Percentiles rank a stretch among this genome's conserved stretches.
phyloP scores from a whole-genome alignment of 805 yeast species.

The Blastobotrys attinorum region DNA sequence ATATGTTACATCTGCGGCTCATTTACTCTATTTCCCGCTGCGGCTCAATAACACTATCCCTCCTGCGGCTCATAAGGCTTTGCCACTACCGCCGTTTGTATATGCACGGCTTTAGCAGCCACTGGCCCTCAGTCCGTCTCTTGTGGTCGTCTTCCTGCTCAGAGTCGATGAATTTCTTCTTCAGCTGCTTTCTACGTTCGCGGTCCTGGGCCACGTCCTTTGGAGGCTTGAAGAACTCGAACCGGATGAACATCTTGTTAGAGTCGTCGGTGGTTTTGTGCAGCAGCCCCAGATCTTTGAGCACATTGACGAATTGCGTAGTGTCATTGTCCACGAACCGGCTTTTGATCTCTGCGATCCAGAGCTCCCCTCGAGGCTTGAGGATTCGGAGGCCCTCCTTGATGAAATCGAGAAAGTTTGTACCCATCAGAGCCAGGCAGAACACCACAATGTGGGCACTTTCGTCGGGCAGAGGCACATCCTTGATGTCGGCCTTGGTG shows the following conservation, averaged over 20 bases:
- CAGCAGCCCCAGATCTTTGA: conserved; percentile 75
- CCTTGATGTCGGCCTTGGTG: conserved; percentile 92
- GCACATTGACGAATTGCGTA: conserved; percentile 62
- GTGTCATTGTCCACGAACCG: conserved; percentile 60
- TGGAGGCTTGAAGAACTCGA: conserved; percentile 87
- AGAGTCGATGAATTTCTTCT: conserved; percentile 51
- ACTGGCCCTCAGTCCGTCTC: conserved; percentile 76
- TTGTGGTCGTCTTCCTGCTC: conserved; percentile 53
- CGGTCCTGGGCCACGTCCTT: conserved; percentile 52
- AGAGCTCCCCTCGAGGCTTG: conserved; percentile 85
- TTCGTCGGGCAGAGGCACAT: conserved; percentile 75
- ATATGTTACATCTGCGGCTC: too few relatives aligned
- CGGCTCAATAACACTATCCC: too few relatives aligned
- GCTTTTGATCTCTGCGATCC: conserved; percentile 97
- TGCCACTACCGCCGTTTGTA: conserved; percentile 68
- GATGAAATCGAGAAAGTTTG: conserved; percentile 87
- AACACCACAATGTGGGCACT: conserved; percentile 86
- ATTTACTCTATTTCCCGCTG: too few relatives aligned
- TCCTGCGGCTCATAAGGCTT: neutral
- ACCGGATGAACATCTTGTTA: conserved; percentile 90
- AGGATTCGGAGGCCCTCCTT: conserved; percentile 82
- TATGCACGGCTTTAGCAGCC: conserved; percentile 93
- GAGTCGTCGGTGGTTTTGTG: conserved; percentile 79
- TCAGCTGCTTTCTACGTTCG: conserved; percentile 30
- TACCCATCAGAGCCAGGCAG: conserved; percentile 95